Conservation (phyloP, 1,284 basidiomycete genomes). For the Chondrostereum purpureum region DNA sequence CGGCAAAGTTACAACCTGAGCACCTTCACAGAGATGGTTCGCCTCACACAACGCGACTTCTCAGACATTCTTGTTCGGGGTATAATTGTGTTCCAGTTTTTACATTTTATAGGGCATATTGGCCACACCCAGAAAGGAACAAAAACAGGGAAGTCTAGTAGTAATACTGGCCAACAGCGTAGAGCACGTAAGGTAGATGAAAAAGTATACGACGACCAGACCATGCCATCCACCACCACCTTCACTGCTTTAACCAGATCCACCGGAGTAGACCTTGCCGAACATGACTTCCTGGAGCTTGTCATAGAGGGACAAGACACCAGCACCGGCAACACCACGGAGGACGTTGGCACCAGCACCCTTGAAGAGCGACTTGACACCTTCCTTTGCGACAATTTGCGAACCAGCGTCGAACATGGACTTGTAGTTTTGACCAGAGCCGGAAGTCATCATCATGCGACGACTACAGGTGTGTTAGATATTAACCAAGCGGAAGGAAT, state of each 20-base stretch:
- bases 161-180: slow-evolving; percentile 26
- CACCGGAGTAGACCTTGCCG: slow-evolving; percentile 7
- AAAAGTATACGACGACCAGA: slow-evolving; percentile 8
- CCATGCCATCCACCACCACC: slow-evolving; percentile 1
- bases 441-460: slow-evolving; percentile 71
- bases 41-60: no score
- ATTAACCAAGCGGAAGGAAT: background rate
- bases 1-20: no score
- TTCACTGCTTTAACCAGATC: slow-evolving; percentile 4
- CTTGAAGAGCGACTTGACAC: slow-evolving; percentile 53
- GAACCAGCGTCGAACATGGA: slow-evolving; percentile 58
- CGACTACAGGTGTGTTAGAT: slow-evolving; percentile 24
- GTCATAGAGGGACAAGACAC: slow-evolving; percentile 66
- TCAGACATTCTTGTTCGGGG: no score
- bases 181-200: slow-evolving; percentile 24
- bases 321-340: slow-evolving; percentile 66
- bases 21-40: no score
- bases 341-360: slow-evolving; percentile 57
- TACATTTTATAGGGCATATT: slow-evolving; percentile 17
- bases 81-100: slow-evolving; percentile 7
- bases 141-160: slow-evolving; percentile 28
- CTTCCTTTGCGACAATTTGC: slow-evolving; percentile 53
- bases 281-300: slow-evolving; percentile 36
- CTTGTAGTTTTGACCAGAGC: slow-evolving; percentile 33
- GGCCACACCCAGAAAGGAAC: slow-evolving; percentile 16